Conservation (phyloP, 2,329 filamentous ascomycete species). For the Zymoseptoria crescenta region DNA sequence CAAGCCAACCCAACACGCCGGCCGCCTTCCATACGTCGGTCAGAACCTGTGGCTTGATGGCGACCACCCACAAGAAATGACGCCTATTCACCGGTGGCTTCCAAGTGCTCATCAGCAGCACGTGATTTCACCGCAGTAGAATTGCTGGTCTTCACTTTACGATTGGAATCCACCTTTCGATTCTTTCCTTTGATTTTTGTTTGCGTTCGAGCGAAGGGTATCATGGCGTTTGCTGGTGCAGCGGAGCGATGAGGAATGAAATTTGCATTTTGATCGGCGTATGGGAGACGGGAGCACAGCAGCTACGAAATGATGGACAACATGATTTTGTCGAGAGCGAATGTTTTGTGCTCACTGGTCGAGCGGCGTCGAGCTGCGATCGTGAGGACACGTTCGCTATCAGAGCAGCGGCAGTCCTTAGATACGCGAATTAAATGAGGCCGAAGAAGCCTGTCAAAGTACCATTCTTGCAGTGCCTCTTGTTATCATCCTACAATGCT, state of each 20-base stretch:
- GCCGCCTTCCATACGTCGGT: constrained; percentile 35
- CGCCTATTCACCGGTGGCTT: constrained; percentile 27
- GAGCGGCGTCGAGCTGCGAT: neutral
- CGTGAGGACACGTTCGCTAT: neutral
- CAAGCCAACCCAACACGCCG: constrained; percentile 38
- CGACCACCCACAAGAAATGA: constrained; percentile 24
- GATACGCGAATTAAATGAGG: neutral
- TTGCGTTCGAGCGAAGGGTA: neutral
- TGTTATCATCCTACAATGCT: neutral
- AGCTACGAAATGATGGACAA: neutral
- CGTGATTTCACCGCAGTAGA: neutral
- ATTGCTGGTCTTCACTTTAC: neutral
- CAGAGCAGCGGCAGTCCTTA: neutral
- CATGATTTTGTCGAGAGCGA: neutral
- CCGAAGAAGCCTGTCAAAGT: neutral
- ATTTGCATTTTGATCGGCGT: neutral
- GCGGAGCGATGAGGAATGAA: neutral
- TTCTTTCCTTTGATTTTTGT: neutral
- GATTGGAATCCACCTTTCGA: neutral
- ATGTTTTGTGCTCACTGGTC: no score
- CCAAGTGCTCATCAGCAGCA: neutral
- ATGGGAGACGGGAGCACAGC: neutral
- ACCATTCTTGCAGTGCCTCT: neutral
- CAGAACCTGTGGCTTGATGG: constrained; percentile 31
- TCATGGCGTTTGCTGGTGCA: neutral